Evolutionary conservation across 2,329 filamentous ascomycete species (phyloP).

Genomic region (Sporothrix globosa): DNA sequence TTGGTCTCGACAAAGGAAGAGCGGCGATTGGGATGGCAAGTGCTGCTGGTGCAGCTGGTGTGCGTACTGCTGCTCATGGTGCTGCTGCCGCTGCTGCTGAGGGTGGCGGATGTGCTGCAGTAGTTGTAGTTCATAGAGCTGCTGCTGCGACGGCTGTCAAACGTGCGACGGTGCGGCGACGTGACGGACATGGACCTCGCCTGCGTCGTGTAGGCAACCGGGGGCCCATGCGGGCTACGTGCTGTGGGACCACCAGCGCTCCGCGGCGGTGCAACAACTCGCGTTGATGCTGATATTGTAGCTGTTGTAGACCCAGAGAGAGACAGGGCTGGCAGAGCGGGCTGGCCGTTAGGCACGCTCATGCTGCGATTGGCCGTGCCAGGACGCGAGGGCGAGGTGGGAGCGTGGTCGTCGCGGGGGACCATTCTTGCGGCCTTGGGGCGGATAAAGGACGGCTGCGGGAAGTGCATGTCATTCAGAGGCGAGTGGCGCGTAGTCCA

Average conservation of each 20-base stretch:
- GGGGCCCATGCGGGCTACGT: constrained; percentile 19
- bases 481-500: constrained; percentile 35
- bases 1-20: constrained; percentile 1
- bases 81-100: constrained; percentile 31
- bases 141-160: constrained; percentile 30
- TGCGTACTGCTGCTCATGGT: constrained; percentile 26
- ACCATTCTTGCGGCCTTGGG: constrained; percentile 60
- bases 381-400: constrained; percentile 23
- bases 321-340: neutral
- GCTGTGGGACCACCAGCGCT: constrained; percentile 11
- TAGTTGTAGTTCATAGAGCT: constrained; percentile 26
- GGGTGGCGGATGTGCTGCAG: constrained; percentile 23
- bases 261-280: neutral
- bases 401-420: constrained; percentile 54
- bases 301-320: neutral
- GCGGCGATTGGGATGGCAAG: neutral
- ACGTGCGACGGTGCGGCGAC: constrained; percentile 14
- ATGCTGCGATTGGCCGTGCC: constrained; percentile 18
- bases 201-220: constrained; percentile 12
- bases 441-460: constrained; percentile 59
- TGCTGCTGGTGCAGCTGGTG: constrained; percentile 16
- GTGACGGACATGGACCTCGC: constrained; percentile 21
- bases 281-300: neutral
- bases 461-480: constrained; percentile 45
- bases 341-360: constrained; percentile 22